These are phyloP conservation scores for Luffa aegyptiaca DNA, from an alignment of 306 rosid species.

Conservation along the genomic window DNA sequence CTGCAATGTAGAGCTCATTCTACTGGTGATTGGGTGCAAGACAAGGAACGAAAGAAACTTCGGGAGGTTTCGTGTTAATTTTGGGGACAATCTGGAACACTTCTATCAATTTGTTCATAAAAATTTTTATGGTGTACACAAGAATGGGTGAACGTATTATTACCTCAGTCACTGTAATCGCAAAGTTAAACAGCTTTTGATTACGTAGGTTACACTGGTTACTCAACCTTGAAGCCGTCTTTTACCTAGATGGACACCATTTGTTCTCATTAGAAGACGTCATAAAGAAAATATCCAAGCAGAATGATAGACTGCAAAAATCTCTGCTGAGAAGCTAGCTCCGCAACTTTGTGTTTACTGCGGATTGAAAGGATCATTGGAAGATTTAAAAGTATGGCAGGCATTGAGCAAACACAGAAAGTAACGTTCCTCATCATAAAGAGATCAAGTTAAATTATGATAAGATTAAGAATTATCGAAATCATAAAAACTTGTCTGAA, in stretches of 20 bases:
- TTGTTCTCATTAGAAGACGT: not conserved
- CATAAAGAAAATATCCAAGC: not conserved
- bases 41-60: too few relatives aligned
- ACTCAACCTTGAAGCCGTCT: not conserved
- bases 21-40: too few relatives aligned
- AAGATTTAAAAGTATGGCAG: not conserved
- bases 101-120: not conserved
- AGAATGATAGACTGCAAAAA: not conserved
- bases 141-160: not conserved
- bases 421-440: slow-evolving; percentile 3
- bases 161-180: not conserved
- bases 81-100: too few relatives aligned
- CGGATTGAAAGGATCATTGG: not conserved
- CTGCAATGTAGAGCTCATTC: too few relatives aligned
- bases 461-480: slow-evolving; percentile 4
- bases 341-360: not conserved
- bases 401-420: not conserved
- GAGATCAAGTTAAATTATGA: slow-evolving; percentile 10
- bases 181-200: not conserved
- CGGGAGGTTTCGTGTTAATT: too few relatives aligned
- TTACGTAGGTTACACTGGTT: not conserved
- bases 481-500: slow-evolving; percentile 1
- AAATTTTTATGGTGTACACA: not conserved
- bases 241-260: not conserved
- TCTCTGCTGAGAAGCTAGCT: not conserved